Percentiles rank a stretch among this genome's conserved stretches.
These are phyloP conservation scores for Erigeron philadelphicus DNA, from an alignment of 140 eudicot genomes.

Conservation along the genomic window DNA sequence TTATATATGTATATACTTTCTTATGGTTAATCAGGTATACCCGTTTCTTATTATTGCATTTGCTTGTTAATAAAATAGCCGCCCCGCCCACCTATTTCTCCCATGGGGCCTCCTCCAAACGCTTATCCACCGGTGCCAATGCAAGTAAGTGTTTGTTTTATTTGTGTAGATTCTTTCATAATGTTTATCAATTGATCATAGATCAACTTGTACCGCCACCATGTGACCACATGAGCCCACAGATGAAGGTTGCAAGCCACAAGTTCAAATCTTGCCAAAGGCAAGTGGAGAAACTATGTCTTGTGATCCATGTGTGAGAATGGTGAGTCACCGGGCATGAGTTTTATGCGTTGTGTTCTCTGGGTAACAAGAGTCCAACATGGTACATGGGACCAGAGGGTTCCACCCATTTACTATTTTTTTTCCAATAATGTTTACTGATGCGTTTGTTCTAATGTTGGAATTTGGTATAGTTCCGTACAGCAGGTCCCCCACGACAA, in stretches of 20 bases:
- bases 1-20: neutral
- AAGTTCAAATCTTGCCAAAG: too few relatives aligned
- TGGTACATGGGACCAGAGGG: too few relatives aligned
- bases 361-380: too few relatives aligned
- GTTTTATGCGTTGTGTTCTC: too few relatives aligned
- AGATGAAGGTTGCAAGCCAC: too few relatives aligned
- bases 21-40: neutral
- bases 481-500: constrained; percentile 51
- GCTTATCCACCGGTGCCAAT: constrained; percentile 47
- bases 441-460: constrained; percentile 8
- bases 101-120: constrained; percentile 59
- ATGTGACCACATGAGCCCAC: too few relatives aligned
- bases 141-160: constrained; percentile 44
- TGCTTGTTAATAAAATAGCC: constrained; percentile 34
- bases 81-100: constrained; percentile 49
- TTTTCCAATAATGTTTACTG: neutral
- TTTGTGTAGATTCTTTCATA: neutral
- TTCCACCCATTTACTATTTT: too few relatives aligned
- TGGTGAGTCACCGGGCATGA: too few relatives aligned
- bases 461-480: constrained; percentile 50
- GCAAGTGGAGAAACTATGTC: too few relatives aligned
- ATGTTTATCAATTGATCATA: neutral
- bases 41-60: constrained; percentile 13
- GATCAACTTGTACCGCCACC: too few relatives aligned
- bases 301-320: too few relatives aligned